A percentile compares a stretch with the other conserved stretches of the same genome.
Evolutionary conservation across 1,284 basidiomycete species (phyloP).

Genomic region (Cutaneotrichosporon sp.): DNA sequence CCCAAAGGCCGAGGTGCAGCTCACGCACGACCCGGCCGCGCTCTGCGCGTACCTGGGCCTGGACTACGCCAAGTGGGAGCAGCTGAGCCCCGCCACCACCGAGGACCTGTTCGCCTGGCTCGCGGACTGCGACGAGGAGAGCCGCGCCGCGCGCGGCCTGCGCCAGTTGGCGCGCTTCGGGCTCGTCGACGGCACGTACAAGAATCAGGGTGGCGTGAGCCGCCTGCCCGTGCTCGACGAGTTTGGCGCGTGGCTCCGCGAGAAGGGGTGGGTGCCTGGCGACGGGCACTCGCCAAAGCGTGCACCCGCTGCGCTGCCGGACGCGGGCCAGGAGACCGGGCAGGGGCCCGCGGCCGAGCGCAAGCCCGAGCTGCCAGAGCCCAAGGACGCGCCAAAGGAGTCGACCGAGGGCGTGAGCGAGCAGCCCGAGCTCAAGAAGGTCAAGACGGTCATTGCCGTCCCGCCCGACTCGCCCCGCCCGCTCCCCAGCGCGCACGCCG

Average conservation of each 20-base stretch:
- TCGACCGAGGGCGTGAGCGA: no score
- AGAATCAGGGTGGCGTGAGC: not conserved
- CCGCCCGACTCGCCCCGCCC: constrained; percentile 25
- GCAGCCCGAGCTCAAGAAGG: not conserved
- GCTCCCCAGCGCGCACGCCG: constrained; percentile 17
- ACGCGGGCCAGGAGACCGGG: no score
- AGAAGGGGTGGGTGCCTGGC: constrained; percentile 3
- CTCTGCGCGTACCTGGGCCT: constrained; percentile 40
- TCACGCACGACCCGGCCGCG: constrained; percentile 27
- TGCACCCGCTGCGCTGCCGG: no score
- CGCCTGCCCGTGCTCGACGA: constrained; percentile 7
- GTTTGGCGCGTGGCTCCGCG: constrained; percentile 11
- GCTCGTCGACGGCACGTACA: not conserved
- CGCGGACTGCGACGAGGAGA: not conserved
- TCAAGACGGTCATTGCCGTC: not conserved
- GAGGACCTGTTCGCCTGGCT: constrained; percentile 16
- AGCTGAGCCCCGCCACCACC: not conserved
- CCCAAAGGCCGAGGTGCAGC: constrained; percentile 25
- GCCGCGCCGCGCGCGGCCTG: constrained; percentile 5
- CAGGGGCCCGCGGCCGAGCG: no score
- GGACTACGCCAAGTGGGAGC: constrained; percentile 12
- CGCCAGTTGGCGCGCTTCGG: not conserved
- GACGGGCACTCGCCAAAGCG: no score
- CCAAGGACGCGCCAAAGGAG: not conserved
- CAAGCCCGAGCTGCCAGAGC: no score